Conservation (phyloP, 768 basidiomycete species). For the Coprinellus micaceus region DNA sequence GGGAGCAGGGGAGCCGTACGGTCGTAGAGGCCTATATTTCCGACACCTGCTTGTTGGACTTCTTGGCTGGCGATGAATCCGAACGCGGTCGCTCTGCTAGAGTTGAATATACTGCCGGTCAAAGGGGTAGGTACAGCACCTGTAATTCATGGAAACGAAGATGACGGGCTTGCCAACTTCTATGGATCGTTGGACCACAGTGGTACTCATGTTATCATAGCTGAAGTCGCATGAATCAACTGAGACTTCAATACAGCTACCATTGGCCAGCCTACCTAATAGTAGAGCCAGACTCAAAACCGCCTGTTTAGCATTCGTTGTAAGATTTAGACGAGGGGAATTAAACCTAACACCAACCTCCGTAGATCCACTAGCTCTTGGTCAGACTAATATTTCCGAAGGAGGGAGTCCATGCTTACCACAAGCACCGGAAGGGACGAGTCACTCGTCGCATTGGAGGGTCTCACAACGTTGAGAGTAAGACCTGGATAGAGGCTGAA, state of each 20-base stretch:
- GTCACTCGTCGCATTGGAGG: constrained; percentile 28
- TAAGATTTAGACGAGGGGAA: background rate
- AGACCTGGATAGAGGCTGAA: constrained; percentile 26
- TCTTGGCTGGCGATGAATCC: constrained; percentile 31
- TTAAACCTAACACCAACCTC: constrained; percentile 24
- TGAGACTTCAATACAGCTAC: background rate
- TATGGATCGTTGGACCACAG: constrained; percentile 42
- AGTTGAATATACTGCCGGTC: background rate
- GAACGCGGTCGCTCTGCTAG: constrained; percentile 21
- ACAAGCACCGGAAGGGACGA: constrained; percentile 47
- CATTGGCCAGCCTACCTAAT: constrained; percentile 11
- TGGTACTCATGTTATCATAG: constrained; percentile 33
- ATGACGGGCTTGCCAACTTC: constrained; percentile 42
- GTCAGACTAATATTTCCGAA: background rate
- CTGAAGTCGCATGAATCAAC: constrained; percentile 17
- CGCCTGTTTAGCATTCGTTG: constrained; percentile 13
- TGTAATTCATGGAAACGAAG: constrained; percentile 54
- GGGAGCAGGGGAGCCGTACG: constrained; percentile 18
- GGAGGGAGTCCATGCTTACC: constrained; percentile 26
- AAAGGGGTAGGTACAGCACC: constrained; percentile 18
- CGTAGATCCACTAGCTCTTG: constrained; percentile 41
- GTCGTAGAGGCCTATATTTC: constrained; percentile 30
- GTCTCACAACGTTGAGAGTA: constrained; percentile 45
- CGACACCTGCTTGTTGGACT: constrained; percentile 22
- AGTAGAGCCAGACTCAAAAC: constrained; percentile 25